Conservation (phyloP, 176 grass and related monocot genomes). For the Triticum urartu region DNA sequence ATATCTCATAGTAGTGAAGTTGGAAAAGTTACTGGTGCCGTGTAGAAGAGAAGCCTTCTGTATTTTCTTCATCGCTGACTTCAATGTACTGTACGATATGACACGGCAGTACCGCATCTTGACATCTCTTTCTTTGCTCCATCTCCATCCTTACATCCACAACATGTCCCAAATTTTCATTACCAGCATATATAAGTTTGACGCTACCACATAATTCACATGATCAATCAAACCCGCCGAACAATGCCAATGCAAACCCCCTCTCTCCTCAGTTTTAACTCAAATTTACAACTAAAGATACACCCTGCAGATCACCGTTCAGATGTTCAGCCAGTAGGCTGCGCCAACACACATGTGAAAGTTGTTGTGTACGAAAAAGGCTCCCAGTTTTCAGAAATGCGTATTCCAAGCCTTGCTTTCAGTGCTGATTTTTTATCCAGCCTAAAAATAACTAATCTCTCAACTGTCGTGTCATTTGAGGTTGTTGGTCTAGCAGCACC, state of each 20-base stretch:
- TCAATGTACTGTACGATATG: slow-evolving; percentile 33
- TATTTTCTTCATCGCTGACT: slow-evolving; percentile 28
- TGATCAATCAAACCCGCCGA: slow-evolving; percentile 16
- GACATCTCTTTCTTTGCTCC: slow-evolving; percentile 21
- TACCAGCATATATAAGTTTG: slow-evolving; percentile 3
- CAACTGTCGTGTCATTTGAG: neutral
- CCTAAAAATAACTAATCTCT: neutral
- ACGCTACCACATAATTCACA: slow-evolving; percentile 47
- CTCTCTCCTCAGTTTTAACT: neutral
- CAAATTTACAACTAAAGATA: neutral
- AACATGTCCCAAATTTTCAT: slow-evolving; percentile 28
- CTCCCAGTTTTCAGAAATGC: neutral
- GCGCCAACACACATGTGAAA: neutral
- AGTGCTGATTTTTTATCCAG: neutral
- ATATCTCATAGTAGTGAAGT: neutral
- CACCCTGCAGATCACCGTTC: neutral
- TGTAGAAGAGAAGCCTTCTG: neutral
- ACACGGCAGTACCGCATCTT: neutral
- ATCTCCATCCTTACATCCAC: slow-evolving; percentile 42
- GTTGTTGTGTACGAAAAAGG: neutral
- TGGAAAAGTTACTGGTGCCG: neutral
- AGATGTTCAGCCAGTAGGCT: neutral
- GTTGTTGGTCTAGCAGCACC: neutral
- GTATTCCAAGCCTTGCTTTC: neutral
- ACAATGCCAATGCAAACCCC: neutral